Evolutionary conservation across 2,329 filamentous ascomycete genomes (phyloP), one percentile per base, ranked within the genome.

Genomic region (Pseudophaeomoniella oleicola): DNA sequence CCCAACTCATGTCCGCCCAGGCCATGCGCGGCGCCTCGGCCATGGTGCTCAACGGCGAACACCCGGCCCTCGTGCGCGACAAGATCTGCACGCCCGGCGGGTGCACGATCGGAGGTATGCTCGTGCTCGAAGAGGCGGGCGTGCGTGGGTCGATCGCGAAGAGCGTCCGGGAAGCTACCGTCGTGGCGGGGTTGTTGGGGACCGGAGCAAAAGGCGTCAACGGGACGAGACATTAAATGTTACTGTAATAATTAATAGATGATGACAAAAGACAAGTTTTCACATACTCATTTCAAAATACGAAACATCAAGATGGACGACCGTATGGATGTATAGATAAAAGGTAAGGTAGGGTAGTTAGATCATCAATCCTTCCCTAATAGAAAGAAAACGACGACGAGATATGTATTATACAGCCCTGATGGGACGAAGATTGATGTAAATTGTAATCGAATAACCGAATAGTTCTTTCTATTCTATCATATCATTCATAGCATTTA

Each of bases 81-180:
- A 74, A 75, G 54, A 71, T 75, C 1, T 66, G 63, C 9, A 75
- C 72, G 4, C 72, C 74, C 0, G 73, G 72, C 22, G 73, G 74
- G 1, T 78, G 72, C 50, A 78, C 74, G 6, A 74, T 76, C 47
- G 72, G 69, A 2, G 74, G 74, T 0, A 48, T 78, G 42, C 56
- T 75, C 51, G 71, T 72, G 15, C 53, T 78, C 22, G 90, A 96
- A 56, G 88, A 96, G 50, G 74, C 79, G 5, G 75, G 71, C n/a
- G 84, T 84, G 31, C 66, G 73, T 22, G 77, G 78, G 16, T 68
- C 78, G n/a, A 71, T 84, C 45, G 66, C 74, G 18, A 67, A 80
- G 47, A 81, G 75, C 53, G 60, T 77, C 13, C 56, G 71, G 41
- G 71, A 75, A 49, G 70, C 72, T 4, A 72, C 72, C n/a, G 65